Percentiles rank a stretch among this genome's conserved stretches.
Evolutionary conservation across 768 basidiomycete genomes (phyloP).

Genomic region (Mycena belliarum): DNA sequence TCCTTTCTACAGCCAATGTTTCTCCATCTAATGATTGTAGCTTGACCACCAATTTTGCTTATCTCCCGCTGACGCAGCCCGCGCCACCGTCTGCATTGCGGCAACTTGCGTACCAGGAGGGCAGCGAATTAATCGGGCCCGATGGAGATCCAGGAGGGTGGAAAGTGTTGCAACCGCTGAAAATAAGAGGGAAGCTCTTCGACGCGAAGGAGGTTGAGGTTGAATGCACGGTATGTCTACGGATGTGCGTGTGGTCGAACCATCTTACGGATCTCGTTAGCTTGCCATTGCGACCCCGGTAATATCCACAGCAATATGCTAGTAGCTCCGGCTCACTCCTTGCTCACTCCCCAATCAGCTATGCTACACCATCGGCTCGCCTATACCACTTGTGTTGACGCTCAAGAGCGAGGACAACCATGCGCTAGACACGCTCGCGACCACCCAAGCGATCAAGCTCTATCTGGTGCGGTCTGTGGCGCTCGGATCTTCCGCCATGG

Average conservation of each 20-base stretch:
- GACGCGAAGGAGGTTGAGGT: constrained; percentile 33
- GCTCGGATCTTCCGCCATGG: constrained; percentile 49
- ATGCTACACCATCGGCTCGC: constrained; percentile 50
- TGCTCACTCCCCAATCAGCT: constrained; percentile 34
- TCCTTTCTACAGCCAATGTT: not conserved
- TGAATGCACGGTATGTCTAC: constrained; percentile 32
- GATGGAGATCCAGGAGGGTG: constrained; percentile 40
- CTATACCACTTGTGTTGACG: constrained; percentile 52
- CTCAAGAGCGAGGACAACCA: constrained; percentile 45
- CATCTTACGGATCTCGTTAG: constrained; percentile 27
- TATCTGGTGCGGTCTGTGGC: constrained; percentile 48
- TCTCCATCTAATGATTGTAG: constrained; percentile 15
- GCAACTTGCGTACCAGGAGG: constrained; percentile 35
- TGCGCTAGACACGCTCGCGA: constrained; percentile 51
- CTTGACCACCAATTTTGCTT: constrained; percentile 32
- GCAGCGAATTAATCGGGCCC: constrained; percentile 34
- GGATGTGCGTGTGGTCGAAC: not conserved
- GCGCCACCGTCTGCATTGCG: constrained; percentile 38
- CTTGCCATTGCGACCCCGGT: constrained; percentile 53
- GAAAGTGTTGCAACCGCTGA: constrained; percentile 32
- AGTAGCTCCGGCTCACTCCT: too few relatives aligned
- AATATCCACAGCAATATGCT: not conserved
- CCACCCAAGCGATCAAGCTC: constrained; percentile 40
- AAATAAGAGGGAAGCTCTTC: constrained; percentile 36
- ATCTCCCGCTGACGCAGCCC: constrained; percentile 34